Evolutionary conservation across 495 filamentous ascomycete genomes (phyloP), one percentile per base, ranked within the genome.

Genomic region (Hypomontagnella submonticulosa): DNA sequence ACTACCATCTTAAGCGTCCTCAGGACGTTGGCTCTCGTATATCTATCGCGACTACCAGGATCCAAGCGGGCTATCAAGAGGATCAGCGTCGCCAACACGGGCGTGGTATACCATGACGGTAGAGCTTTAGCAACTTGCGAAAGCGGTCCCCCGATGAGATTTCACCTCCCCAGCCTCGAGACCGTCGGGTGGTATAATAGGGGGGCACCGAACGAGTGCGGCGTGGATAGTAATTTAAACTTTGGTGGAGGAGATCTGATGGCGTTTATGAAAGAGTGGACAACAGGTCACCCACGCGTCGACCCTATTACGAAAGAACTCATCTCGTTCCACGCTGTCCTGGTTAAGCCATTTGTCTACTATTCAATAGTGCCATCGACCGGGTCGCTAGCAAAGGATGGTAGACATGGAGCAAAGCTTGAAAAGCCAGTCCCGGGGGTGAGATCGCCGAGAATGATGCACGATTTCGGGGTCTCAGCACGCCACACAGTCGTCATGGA

Each of bases 181-280:
- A 89, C 88, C 0, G 71, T 89, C 13, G 88, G 87, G 9, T 90
- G 88, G 87, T 90, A 80, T 71, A 82, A 88, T 73, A 87, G 66
- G 27, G 74, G 41, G 16, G 80, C 79, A 18, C 79, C 86, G 59
- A 81, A 83, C 3, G 84, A 87, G 59, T n/a, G 15, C 1, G 20
- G 15, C 3, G 0, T 27, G 4, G 50, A 61, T n/a, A 38, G 47
- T 20, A 46, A 36, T 42, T 37, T 61, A 13, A 68, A 57, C 3
- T 84, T 88, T 61, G 85, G 85, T 37, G 83, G 85, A 13, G 61
- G 66, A 10, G 85, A 85, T 0, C 41, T 81, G 2, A 55, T 84
- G 11, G 76, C 79, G 23, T 88, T 84, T 63, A 82, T 88, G 76
- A 83, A 79, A 67, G 86, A 89, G 73, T 89, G 86, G 86, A 87